Evolutionary conservation across 768 basidiomycete genomes (phyloP).

Genomic region (Sporobolomyces roseus): DNA sequence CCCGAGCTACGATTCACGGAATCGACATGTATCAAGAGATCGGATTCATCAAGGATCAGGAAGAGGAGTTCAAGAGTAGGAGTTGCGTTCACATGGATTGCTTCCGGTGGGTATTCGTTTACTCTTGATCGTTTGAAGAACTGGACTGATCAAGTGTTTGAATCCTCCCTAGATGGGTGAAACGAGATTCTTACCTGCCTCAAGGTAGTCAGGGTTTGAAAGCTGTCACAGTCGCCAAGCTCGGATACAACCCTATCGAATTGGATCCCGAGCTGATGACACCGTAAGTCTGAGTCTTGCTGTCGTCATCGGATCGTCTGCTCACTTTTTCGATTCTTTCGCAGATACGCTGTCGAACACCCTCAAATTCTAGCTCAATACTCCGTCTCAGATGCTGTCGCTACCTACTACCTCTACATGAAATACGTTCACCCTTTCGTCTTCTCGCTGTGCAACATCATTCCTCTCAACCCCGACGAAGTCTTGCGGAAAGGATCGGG

Average conservation of each 20-base stretch:
- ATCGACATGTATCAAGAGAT: slow-evolving; percentile 96
- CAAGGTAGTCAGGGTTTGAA: slow-evolving; percentile 98
- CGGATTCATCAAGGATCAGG: slow-evolving; percentile 83
- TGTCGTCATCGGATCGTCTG: too few species aligned
- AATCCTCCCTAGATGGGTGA: slow-evolving; percentile 74
- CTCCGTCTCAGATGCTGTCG: slow-evolving; percentile 98
- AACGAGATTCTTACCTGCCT: slow-evolving; percentile 95
- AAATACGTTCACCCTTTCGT: slow-evolving; percentile 99
- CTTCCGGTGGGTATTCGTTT: slow-evolving; percentile 59
- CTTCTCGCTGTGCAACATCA: slow-evolving; percentile 98
- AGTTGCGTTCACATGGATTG: slow-evolving; percentile 97
- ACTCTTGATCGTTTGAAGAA: not conserved
- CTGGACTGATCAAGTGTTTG: not conserved
- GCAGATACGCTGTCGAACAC: slow-evolving; percentile 93
- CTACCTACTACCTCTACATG: slow-evolving; percentile 99
- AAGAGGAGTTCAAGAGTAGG: slow-evolving; percentile 91
- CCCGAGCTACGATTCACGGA: slow-evolving; percentile 76
- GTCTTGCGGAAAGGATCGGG: slow-evolving; percentile 93
- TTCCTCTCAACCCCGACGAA: slow-evolving; percentile 92
- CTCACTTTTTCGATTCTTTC: too few species aligned
- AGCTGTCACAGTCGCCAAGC: slow-evolving; percentile 90
- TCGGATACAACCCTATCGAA: slow-evolving; percentile 95
- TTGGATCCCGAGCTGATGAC: slow-evolving; percentile 99
- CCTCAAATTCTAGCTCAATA: slow-evolving; percentile 93
- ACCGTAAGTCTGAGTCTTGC: slow-evolving; percentile 61